Percentiles rank a stretch among this genome's conserved stretches.
Evolutionary conservation across 345 rosid genomes (phyloP).

Genomic region (Salix koriyanagi): DNA sequence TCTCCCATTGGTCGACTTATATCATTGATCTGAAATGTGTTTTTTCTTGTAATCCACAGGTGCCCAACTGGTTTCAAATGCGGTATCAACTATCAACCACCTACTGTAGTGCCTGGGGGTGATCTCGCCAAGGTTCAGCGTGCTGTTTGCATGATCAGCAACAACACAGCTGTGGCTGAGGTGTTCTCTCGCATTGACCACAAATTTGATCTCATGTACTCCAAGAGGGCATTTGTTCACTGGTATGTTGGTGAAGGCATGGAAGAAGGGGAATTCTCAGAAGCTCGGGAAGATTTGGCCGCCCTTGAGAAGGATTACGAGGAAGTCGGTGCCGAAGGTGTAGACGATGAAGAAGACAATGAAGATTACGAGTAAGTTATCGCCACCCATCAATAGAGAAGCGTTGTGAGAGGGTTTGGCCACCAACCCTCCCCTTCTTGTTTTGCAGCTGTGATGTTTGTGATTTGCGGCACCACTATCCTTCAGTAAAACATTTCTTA

Average conservation of each 20-base stretch:
- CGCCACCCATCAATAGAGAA: not conserved
- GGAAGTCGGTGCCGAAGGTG: slow-evolving; percentile 35
- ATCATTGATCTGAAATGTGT: not conserved
- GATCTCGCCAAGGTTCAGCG: slow-evolving; percentile 39
- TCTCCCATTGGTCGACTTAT: too few relatives aligned
- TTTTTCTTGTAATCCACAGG: slow-evolving; percentile 15
- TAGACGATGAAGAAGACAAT: slow-evolving; percentile 28
- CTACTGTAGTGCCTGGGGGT: slow-evolving; percentile 34
- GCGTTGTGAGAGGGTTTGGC: not conserved
- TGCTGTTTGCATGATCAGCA: slow-evolving; percentile 42
- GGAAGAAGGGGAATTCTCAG: slow-evolving; percentile 41
- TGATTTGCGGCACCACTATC: slow-evolving; percentile 1
- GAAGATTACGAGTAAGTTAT: slow-evolving; percentile 15
- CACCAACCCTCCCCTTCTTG: not conserved
- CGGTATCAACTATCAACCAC: slow-evolving; percentile 38
- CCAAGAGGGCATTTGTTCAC: slow-evolving; percentile 39
- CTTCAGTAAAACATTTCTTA: not conserved
- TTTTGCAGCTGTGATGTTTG: not conserved
- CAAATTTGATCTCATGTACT: slow-evolving; percentile 37
- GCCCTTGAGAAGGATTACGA: slow-evolving; percentile 33
- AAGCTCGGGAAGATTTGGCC: slow-evolving; percentile 36
- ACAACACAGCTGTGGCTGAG: slow-evolving; percentile 41
- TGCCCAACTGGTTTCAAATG: slow-evolving; percentile 40
- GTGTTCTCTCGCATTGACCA: slow-evolving; percentile 37
- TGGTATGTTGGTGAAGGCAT: slow-evolving; percentile 43